Evolutionary conservation across 306 rosid species (phyloP).

Genomic region (Cucurbita argyrosperma): DNA sequence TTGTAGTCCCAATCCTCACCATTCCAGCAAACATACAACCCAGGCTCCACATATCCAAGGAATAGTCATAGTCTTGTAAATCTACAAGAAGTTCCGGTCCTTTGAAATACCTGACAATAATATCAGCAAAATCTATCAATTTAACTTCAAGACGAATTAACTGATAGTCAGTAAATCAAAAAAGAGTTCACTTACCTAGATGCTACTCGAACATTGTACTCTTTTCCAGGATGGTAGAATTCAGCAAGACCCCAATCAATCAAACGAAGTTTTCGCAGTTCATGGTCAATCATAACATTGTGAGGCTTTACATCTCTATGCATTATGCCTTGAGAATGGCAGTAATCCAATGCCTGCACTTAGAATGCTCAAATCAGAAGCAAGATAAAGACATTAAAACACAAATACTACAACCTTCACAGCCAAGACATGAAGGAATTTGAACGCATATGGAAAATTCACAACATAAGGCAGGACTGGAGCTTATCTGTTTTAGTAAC

Average conservation of each 20-base stretch:
- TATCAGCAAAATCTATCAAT: background rate
- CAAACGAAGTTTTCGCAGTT: constrained; percentile 27
- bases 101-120: constrained; percentile 20
- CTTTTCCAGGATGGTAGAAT: constrained; percentile 36
- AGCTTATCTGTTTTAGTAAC: background rate
- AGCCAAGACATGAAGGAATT: background rate
- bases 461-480: background rate
- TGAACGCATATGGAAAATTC: background rate
- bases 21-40: constrained; percentile 99
- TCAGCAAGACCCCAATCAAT: constrained; percentile 40
- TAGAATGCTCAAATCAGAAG: background rate
- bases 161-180: background rate
- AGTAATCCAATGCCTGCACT: constrained; percentile 29
- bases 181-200: constrained; percentile 15
- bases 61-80: constrained; percentile 32
- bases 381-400: background rate
- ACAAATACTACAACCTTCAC: background rate
- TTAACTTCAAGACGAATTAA: background rate
- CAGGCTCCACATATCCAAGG: constrained; percentile 96
- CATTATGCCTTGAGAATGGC: constrained; percentile 35
- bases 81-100: constrained; percentile 37
- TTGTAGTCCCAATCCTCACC: constrained; percentile 34
- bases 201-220: constrained; percentile 31
- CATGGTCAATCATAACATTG: constrained; percentile 37
- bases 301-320: constrained; percentile 37